phyloP scores from a whole-genome alignment of 1,284 basidiomycete species.

The Heterobasidion annosum region DNA sequence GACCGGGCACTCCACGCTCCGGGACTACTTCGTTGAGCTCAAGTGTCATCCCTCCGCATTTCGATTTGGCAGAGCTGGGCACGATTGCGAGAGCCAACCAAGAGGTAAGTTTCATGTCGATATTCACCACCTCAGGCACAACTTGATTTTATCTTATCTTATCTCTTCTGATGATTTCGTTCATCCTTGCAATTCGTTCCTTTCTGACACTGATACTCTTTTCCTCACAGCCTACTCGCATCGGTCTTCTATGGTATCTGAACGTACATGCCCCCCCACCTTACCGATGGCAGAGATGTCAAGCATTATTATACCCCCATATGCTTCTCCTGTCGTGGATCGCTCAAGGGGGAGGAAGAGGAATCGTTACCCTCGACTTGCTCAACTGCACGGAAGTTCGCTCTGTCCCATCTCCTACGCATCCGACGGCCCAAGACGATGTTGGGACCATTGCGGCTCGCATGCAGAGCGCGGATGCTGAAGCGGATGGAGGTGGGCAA shows the following conservation, averaged over 20 bases:
- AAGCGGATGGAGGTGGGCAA: conserved; percentile 33
- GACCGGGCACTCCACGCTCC: conserved; percentile 13
- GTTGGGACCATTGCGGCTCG: conserved; percentile 76
- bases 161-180: neutral
- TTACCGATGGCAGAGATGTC: conserved; percentile 78
- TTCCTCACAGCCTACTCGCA: conserved; percentile 59
- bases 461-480: conserved; percentile 41
- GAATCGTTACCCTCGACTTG: conserved; percentile 75
- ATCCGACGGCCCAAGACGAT: conserved; percentile 72
- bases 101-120: conserved; percentile 32
- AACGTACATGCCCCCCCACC: conserved; percentile 78
- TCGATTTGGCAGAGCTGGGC: conserved; percentile 37
- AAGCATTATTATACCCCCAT: conserved; percentile 74
- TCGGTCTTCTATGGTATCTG: conserved; percentile 81
- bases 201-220: conserved; percentile 13
- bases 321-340: conserved; percentile 80
- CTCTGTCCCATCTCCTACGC: conserved; percentile 68
- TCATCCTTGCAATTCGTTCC: neutral
- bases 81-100: conserved; percentile 26
- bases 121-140: neutral
- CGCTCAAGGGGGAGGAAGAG: conserved; percentile 66
- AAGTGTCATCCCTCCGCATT: conserved; percentile 30
- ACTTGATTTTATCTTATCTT: conserved; percentile 9
- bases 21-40: conserved; percentile 20
- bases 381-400: conserved; percentile 78